A percentile compares a stretch with the other conserved stretches of the same genome.
These are phyloP conservation scores for Datisca glomerata DNA, from an alignment of 306 rosid species.

Conservation along the genomic window DNA sequence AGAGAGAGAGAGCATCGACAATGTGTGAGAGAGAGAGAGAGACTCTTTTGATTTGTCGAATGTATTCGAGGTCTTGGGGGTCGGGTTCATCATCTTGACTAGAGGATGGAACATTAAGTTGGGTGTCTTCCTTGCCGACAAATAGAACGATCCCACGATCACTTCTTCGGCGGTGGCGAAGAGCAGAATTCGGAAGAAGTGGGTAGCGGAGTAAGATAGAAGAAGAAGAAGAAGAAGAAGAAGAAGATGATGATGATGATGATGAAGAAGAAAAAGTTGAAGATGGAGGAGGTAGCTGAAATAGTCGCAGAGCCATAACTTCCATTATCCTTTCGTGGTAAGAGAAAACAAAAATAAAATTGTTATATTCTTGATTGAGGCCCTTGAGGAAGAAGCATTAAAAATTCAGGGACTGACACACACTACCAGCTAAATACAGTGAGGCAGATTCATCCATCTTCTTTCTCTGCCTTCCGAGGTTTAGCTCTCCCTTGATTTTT, in stretches of 20 bases:
- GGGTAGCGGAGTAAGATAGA: constrained; percentile 1
- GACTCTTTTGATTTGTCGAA: constrained; percentile 57
- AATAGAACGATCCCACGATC: constrained; percentile 2
- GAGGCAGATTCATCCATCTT: no score
- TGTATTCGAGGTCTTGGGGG: constrained; percentile 51
- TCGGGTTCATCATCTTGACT: constrained; percentile 19
- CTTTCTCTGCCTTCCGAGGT: no score
- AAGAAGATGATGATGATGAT: constrained; percentile 15
- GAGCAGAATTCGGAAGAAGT: not conserved
- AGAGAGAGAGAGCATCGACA: no score
- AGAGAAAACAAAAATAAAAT: not conserved
- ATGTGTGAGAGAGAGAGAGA: constrained; percentile 1
- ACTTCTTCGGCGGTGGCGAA: not conserved
- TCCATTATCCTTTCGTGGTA: constrained; percentile 4
- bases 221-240: not conserved
- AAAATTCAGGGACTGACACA: no score
- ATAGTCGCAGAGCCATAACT: constrained; percentile 11
- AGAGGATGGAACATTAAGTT: constrained; percentile 17
- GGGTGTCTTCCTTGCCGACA: constrained; percentile 20
- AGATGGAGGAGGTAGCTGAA: constrained; percentile 9
- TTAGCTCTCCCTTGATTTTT: no score
- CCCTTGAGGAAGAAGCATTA: no score
- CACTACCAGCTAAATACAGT: no score
- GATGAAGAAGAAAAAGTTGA: not conserved
- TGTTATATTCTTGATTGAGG: not conserved